Base-by-base conservation (phyloP, 1,139 yeast species). In the Zhuliangozyma parablackwelliae region DNA sequence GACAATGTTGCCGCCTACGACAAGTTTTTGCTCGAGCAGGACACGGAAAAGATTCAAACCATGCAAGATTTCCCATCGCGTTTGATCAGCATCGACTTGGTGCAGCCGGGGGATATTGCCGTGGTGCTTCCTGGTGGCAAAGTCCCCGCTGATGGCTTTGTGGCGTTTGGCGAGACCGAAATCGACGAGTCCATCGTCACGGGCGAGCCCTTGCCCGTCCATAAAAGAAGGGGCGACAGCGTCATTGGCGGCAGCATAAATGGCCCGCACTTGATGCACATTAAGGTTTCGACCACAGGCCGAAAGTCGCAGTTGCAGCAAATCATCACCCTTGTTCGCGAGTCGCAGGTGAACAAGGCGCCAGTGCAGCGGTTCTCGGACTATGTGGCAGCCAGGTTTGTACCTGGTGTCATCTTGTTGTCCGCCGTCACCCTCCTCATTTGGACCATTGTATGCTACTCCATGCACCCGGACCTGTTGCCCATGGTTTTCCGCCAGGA, bases 171-270 rank as follows among this genome's bases (percentile, higher is more conserved):
- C 7, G 76, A 74, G 42, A 77, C 96, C 0, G 95, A 86, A 51
- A 72, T 88, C 21, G 92, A 90, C 53, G 98, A 92, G 58, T 82
- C 96, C 6, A 63, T 89, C 26, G 69, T 92, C 39, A 90, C 98
- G 0, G 98, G 98, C 33, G 98, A 92, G 61, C 76, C 95, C 0
- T 56, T 77, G 33, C 92, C 96, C 0, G 80, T 89, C 0, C 60
- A 65, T 30, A 92, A 90, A 51, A 51, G 42, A 3, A 50, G 53
- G 3, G 89, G 88, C 2, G 83, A 82, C 35, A 43, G 50, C 2
- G 85, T 92, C 1, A 80, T 87, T 52, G 97, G 96, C 10, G 99
- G 99, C 0, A 83, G 97, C 2, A 78, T 92, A 31, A 94, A 94
- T 57, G 88, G 95, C 0, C 69, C 82, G 1, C 87, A 90, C 8